phyloP scores from a whole-genome alignment of 495 filamentous ascomycete species.

The Hypomontagnella monticulosa region DNA sequence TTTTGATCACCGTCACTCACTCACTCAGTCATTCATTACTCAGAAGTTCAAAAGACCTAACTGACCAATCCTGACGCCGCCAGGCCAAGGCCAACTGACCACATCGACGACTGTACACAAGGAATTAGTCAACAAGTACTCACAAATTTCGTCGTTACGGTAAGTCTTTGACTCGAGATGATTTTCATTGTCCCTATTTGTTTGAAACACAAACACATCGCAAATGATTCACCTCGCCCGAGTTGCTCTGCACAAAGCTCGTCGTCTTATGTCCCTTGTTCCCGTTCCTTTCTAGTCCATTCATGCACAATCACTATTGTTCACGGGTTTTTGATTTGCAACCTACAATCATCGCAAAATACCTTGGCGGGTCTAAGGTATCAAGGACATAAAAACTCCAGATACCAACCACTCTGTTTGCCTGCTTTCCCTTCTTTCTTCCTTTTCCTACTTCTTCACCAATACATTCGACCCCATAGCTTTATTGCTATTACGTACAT shows the following conservation, averaged over 20 bases:
- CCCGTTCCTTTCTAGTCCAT: conserved; percentile 12
- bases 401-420: conserved; percentile 2
- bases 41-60: conserved; percentile 9
- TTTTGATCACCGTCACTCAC: conserved; percentile 25
- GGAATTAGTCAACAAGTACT: conserved; percentile 16
- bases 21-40: conserved; percentile 37
- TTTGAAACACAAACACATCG: conserved; percentile 24
- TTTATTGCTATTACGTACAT: conserved; percentile 21
- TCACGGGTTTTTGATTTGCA: conserved; percentile 7
- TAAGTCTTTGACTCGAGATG: conserved; percentile 34
- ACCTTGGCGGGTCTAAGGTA: neutral
- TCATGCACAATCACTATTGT: conserved; percentile 41
- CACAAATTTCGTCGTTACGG: conserved; percentile 19
- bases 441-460: neutral
- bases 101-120: conserved; percentile 16
- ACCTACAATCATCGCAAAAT: neutral
- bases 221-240: conserved; percentile 3
- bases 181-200: conserved; percentile 19
- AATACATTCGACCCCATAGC: neutral
- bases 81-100: conserved; percentile 7
- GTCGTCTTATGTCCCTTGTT: conserved; percentile 1
- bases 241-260: conserved; percentile 20
- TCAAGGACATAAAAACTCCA: conserved; percentile 16
- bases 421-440: neutral
- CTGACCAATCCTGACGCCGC: conserved; percentile 15